phyloP scores from a whole-genome alignment of 2,329 filamentous ascomycete genomes.

The Hirsutella minnesotensis region DNA sequence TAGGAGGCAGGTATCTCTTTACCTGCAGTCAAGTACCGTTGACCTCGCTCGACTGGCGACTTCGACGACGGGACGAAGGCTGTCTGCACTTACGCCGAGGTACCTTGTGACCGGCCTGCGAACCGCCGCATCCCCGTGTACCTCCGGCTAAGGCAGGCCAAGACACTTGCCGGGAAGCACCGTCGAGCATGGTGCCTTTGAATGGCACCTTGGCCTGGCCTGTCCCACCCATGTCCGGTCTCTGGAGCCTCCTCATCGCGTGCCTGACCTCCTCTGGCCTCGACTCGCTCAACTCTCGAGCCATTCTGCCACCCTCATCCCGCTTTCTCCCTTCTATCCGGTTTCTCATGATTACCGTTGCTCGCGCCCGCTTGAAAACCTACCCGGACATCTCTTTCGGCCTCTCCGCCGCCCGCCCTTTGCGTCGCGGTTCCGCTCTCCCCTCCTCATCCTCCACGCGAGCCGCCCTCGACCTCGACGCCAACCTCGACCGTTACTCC shows the following conservation, averaged over 20 bases:
- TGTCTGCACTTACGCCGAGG: background rate
- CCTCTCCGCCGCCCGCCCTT: background rate
- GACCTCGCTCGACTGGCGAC: too few relatives aligned
- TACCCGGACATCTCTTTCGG: background rate
- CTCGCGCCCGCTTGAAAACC: background rate
- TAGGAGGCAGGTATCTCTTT: background rate
- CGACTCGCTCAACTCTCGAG: background rate
- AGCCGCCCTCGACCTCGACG: background rate
- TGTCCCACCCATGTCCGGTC: slow-evolving; percentile 2
- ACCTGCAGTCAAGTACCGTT: too few relatives aligned
- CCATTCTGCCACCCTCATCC: background rate
- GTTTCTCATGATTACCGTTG: background rate
- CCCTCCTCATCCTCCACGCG: too few relatives aligned
- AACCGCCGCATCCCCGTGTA: background rate
- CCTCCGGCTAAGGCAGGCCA: background rate
- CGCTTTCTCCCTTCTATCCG: background rate
- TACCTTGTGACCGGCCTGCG: background rate
- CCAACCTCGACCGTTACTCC: background rate
- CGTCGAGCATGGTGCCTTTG: too few relatives aligned
- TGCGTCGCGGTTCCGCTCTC: background rate
- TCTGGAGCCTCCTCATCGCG: slow-evolving; percentile 4
- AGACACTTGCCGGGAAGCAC: too few relatives aligned
- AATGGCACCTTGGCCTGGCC: too few relatives aligned
- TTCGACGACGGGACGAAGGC: background rate
- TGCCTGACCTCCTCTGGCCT: background rate